Evolutionary conservation across 2,329 filamentous ascomycete species (phyloP).

Genomic region (Phialophora chinensis): DNA sequence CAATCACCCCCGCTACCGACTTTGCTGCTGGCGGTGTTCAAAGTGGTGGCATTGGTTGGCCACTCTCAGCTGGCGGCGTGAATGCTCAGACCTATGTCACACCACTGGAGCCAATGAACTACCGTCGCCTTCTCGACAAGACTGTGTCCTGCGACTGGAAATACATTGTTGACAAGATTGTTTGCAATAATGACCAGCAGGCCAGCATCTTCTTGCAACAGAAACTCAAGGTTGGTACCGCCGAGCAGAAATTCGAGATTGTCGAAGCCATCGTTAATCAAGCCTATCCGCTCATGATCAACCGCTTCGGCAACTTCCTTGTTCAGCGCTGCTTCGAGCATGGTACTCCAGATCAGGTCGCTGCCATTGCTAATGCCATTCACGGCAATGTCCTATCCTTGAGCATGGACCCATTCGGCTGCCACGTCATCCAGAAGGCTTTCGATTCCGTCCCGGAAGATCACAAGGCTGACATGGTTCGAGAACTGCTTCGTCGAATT

Average conservation of each 20-base stretch:
- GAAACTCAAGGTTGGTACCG: slow-evolving; percentile 95
- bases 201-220: slow-evolving; percentile 98
- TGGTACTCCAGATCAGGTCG: slow-evolving; percentile 89
- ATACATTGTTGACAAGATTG: slow-evolving; percentile 99
- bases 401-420: slow-evolving; percentile 98
- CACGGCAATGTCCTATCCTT: slow-evolving; percentile 90
- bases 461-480: slow-evolving; percentile 99
- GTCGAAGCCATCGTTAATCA: slow-evolving; percentile 95
- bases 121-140: slow-evolving; percentile 90
- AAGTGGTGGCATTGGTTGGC: slow-evolving; percentile 38
- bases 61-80: slow-evolving; percentile 49
- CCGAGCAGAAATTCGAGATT: slow-evolving; percentile 96
- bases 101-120: slow-evolving; percentile 91
- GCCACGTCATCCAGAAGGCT: slow-evolving; percentile 97
- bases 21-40: slow-evolving; percentile 28
- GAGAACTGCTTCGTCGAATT: slow-evolving; percentile 91
- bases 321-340: slow-evolving; percentile 99
- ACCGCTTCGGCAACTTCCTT: slow-evolving; percentile 97
- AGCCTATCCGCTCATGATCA: slow-evolving; percentile 95
- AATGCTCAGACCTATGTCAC: slow-evolving; percentile 80
- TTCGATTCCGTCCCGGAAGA: slow-evolving; percentile 97
- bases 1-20: slow-evolving; percentile 32
- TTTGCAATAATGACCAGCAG: slow-evolving; percentile 98
- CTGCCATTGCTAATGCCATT: slow-evolving; percentile 92
- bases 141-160: slow-evolving; percentile 99